Evolutionary conservation across 1,284 basidiomycete species (phyloP), one percentile per base, ranked within the genome.

Genomic region (Trametes versicolor): DNA sequence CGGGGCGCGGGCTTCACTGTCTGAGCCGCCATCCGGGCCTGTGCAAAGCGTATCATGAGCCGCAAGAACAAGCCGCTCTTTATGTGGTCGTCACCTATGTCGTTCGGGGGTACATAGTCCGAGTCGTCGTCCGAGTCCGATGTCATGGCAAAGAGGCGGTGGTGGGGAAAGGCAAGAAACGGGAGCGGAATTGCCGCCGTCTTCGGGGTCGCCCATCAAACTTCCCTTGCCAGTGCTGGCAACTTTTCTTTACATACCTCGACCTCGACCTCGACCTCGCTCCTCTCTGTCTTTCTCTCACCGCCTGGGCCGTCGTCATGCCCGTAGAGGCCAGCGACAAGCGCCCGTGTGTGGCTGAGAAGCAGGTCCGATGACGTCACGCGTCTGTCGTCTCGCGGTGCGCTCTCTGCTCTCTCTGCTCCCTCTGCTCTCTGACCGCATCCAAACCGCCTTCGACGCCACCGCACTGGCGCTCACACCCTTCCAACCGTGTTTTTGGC

Each of bases 101-200:
- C 76, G 27, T 73, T 75, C 19, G 81, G 80, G 23, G 89, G 90
- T n/a, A 87, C 79, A 63, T 90, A 92, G 72, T 91, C 90, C 12
- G 77, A 76, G 67, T 92, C 90, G 68, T 87, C 84, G 70, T 90
- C 89, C 41, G 87, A 88, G 72, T 91, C 90, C 2, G 84, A 83
- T 62, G 74, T 70, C 65, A 65, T 63, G 21, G 41, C 60, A 54
- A 52, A 62, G 59, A 34, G 37, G 60, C 29, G 58, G 55, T 55
- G 61, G 63, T 62, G 68, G 63, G 58, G 47, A 54, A 58, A 62
- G 52, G 52, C 41, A 54, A 13, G 50, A 50, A 37, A 45, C 36
- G 53, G 51, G 23, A 47, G 27, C 2, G 63, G 37, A 47, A 47
- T 52, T 56, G 63, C 52, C 68, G 65, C 61, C 56, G 27, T 37